Evolutionary conservation across 805 yeast genomes (phyloP).

Genomic region (Peterozyma toletana): DNA sequence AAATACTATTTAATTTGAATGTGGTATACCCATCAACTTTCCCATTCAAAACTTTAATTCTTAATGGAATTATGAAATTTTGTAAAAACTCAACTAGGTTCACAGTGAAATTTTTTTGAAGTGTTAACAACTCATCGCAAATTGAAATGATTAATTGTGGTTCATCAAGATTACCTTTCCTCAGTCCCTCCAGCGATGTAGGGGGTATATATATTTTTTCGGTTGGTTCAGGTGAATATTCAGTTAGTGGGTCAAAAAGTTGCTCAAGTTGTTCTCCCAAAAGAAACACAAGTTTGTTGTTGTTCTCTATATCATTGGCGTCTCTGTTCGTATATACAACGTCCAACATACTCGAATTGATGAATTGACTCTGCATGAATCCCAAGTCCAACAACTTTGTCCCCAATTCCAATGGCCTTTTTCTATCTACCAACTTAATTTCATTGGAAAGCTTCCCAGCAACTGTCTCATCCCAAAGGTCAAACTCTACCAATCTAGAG

Average conservation of each 20-base stretch:
- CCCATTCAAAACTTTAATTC: conserved; percentile 59
- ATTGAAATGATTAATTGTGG: conserved; percentile 37
- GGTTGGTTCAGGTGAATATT: conserved; percentile 87
- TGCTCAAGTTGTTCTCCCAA: conserved; percentile 85
- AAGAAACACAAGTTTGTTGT: conserved; percentile 68
- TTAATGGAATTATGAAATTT: conserved; percentile 68
- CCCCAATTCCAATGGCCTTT: conserved; percentile 54
- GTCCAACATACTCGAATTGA: conserved; percentile 58
- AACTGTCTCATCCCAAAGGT: conserved; percentile 69
- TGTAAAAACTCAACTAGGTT: conserved; percentile 70
- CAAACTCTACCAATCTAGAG: conserved; percentile 15
- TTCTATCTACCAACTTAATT: conserved; percentile 47
- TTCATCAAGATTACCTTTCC: conserved; percentile 13
- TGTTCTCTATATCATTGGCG: conserved; percentile 46
- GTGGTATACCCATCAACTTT: conserved; percentile 49
- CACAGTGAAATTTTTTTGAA: conserved; percentile 72
- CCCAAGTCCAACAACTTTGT: conserved; percentile 48
- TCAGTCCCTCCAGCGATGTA: conserved; percentile 9
- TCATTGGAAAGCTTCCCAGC: conserved; percentile 76
- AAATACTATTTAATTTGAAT: conserved; percentile 62
- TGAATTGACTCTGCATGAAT: conserved; percentile 37
- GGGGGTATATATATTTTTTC: conserved; percentile 68
- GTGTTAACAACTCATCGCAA: conserved; percentile 55
- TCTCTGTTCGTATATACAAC: conserved; percentile 56
- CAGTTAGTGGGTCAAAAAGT: conserved; percentile 81